These are phyloP conservation scores for Gnomoniopsis sp. DNA, from an alignment of 2,329 filamentous ascomycete genomes.

Conservation along the genomic window DNA sequence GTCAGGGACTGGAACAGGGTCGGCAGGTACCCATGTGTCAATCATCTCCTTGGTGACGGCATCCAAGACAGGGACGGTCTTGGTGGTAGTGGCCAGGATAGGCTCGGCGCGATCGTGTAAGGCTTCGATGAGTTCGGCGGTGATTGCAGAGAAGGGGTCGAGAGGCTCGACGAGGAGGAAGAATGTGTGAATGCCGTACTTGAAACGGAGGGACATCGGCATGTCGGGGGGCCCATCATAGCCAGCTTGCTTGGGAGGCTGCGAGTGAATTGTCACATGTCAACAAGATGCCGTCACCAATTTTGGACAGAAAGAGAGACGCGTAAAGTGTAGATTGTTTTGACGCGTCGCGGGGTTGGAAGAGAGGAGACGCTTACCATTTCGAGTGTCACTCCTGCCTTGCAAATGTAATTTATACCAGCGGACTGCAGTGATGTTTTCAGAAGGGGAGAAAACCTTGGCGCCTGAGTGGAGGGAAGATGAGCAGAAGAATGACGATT, in stretches of 20 bases:
- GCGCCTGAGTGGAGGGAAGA: background rate
- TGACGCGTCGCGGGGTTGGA: background rate
- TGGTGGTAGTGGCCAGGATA: slow-evolving; percentile 40
- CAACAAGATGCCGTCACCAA: too few species aligned
- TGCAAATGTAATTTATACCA: too few species aligned
- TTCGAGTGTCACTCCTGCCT: too few species aligned
- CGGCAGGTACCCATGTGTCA: background rate
- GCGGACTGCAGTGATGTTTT: background rate
- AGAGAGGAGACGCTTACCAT: slow-evolving; percentile 17
- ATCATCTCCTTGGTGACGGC: background rate
- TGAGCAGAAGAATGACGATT: background rate
- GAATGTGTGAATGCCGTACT: slow-evolving; percentile 68
- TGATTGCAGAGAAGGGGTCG: slow-evolving; percentile 54
- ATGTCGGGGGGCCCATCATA: slow-evolving; percentile 34
- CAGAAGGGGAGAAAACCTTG: background rate
- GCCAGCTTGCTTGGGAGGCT: slow-evolving; percentile 6
- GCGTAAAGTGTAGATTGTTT: background rate
- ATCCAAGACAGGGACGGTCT: slow-evolving; percentile 22
- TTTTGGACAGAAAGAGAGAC: background rate
- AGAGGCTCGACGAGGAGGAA: slow-evolving; percentile 62
- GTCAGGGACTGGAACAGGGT: slow-evolving; percentile 32
- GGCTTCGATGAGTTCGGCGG: slow-evolving; percentile 54
- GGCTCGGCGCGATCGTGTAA: slow-evolving; percentile 51
- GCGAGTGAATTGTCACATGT: background rate
- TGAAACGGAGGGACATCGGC: slow-evolving; percentile 67